Evolutionary conservation across 2,329 filamentous ascomycete species (phyloP), one percentile per base, ranked within the genome.

Genomic region (Juglanconis juglandina): DNA sequence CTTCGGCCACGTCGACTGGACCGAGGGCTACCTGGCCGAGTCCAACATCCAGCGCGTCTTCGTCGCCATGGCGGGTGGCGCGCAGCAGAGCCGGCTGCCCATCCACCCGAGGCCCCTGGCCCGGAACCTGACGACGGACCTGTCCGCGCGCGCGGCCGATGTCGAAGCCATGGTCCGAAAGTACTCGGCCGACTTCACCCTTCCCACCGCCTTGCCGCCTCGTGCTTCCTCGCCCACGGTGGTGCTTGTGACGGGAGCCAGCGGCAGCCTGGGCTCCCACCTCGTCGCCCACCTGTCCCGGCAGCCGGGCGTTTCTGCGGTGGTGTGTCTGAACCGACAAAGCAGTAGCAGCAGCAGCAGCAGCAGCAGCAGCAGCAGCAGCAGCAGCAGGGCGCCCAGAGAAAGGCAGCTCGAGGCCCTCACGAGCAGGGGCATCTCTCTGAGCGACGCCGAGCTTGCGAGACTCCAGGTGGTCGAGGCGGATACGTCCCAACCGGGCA

Each of bases 311-410:
- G 72, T 78, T 4, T n/a, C 55, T 3, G 59, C 46, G 3, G 68
- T 75, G 0, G 62, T 81, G 5, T 83, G 81, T 59, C 63, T 84
- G 11, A 84, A 84, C 64, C 75, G 80, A 1, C 64, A 2, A 24
- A 24, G 24, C 24, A 24, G 24, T 24, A 24, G 62, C 10, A 71
- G 66, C 30, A 69, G 61, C 4, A 59, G 24, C 52, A 53, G 46
- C 17, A 17, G 17, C 17, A 17, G 17, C 17, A 17, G 17, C 17
- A 17, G 17, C 17, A 17, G n/a, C n/a, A n/a, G n/a, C n/a, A n/a
- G 66, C 32, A 69, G 61, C 4, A 59, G 24, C 52, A 53, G 46
- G 2, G 68, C 73, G 5, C 62, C 72, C 4, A 34, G 63, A 0
- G 46, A 60, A 3, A 73, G 73, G 10, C 79, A 81, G 63, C 54